A percentile compares a stretch with the other conserved stretches of the same genome.
Conservation (phyloP, 2,329 filamentous ascomycete genomes). For the Aspergillus ochraceoroseus region DNA sequence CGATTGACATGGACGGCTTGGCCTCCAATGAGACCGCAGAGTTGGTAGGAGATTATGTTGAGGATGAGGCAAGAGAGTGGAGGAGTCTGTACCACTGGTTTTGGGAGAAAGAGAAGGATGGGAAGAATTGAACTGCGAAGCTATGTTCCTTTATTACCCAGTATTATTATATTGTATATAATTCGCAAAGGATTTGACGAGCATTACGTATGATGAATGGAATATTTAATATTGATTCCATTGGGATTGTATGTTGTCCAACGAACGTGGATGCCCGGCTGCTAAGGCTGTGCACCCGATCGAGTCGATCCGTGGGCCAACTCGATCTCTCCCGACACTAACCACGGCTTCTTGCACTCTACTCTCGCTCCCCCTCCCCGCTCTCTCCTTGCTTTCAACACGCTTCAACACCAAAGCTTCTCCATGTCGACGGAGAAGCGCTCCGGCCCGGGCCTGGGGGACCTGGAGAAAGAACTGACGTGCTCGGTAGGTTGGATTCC, state of each 20-base stretch:
- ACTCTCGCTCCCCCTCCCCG: constrained; percentile 2
- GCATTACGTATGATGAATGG: no score
- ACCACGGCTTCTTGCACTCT: constrained; percentile 11
- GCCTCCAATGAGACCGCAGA: constrained; percentile 43
- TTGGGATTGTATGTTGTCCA: no score
- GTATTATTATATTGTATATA: no score
- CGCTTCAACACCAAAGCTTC: constrained; percentile 4
- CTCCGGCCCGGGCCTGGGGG: constrained; percentile 45
- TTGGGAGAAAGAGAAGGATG: constrained; percentile 32
- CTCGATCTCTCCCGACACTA: constrained; percentile 6
- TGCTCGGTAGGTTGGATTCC: constrained; percentile 68
- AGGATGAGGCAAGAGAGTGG: constrained; percentile 41
- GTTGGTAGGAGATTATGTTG: constrained; percentile 45
- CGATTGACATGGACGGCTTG: constrained; percentile 9
- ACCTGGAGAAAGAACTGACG: constrained; percentile 88
- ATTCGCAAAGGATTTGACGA: no score
- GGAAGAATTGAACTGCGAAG: constrained; percentile 4
- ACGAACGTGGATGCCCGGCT: no score
- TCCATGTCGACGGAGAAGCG: constrained; percentile 21
- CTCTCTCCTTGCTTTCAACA: background rate
- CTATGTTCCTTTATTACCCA: background rate
- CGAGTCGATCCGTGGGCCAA: constrained; percentile 11
- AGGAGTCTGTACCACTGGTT: constrained; percentile 42
- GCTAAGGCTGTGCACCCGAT: constrained; percentile 7
- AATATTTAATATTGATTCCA: no score